These are phyloP conservation scores for Euphorbia schlechtendalii DNA, from an alignment of 441 rosid genomes.

Conservation along the genomic window DNA sequence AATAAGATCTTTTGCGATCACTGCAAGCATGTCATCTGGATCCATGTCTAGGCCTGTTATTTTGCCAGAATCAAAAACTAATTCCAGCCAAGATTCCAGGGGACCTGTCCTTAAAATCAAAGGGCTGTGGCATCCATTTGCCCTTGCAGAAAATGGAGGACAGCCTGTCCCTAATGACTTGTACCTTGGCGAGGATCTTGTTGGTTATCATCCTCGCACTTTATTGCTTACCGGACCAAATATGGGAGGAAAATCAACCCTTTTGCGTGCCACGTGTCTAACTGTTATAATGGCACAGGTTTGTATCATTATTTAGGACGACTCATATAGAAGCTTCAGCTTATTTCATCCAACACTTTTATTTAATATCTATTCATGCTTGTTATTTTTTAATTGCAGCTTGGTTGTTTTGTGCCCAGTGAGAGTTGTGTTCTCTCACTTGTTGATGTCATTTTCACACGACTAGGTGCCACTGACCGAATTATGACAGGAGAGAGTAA, in stretches of 20 bases:
- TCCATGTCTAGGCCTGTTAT: conserved; percentile 62
- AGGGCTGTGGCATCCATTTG: conserved; percentile 95
- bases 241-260: conserved; percentile 99
- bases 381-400: conserved; percentile 38
- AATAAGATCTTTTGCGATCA: conserved; percentile 65
- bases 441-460: conserved; percentile 81
- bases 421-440: conserved; percentile 64
- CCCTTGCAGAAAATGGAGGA: conserved; percentile 66
- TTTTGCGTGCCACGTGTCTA: conserved; percentile 84
- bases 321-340: not conserved
- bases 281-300: conserved; percentile 92
- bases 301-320: conserved; percentile 22
- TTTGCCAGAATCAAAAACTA: conserved; percentile 41
- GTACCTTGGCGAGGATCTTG: conserved; percentile 56
- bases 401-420: conserved; percentile 88
- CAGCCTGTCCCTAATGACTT: conserved; percentile 80
- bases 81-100: conserved; percentile 29
- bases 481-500: conserved; percentile 97
- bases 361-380: not conserved
- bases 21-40: conserved; percentile 56
- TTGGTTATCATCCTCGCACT: conserved; percentile 46
- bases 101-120: conserved; percentile 61
- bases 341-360: not conserved
- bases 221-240: conserved; percentile 94
- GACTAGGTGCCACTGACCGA: conserved; percentile 92